These are phyloP conservation scores for Anaeromyces robustus DNA, from an alignment of 192 early-diverging fungal genomes.

Conservation along the genomic window DNA sequence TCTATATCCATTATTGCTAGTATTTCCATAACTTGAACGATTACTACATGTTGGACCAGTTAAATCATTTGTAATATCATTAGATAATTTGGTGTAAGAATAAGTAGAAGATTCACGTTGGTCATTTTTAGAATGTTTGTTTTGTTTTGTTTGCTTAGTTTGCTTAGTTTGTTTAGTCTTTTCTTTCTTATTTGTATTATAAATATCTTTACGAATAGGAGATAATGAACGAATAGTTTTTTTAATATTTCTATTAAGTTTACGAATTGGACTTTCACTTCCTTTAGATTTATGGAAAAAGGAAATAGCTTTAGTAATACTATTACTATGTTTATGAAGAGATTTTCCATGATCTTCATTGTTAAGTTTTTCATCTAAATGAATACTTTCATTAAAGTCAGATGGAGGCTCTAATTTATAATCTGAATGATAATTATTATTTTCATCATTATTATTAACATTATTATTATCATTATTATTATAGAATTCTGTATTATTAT, in stretches of 20 bases:
- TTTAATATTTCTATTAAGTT: background rate
- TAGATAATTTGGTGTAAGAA: background rate
- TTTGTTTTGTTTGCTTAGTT: background rate
- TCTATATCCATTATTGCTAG: background rate
- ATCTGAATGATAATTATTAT: background rate
- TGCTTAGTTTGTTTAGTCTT: background rate
- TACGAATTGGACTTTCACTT: background rate
- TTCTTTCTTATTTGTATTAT: background rate
- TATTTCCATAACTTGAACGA: background rate
- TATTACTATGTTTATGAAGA: background rate
- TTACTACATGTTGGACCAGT: background rate
- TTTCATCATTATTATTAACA: background rate
- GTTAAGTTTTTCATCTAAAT: background rate
- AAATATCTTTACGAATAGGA: background rate
- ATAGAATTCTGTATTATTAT: too few species aligned
- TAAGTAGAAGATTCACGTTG: background rate
- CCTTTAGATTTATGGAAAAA: background rate
- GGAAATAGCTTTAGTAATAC: background rate
- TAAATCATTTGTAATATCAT: background rate
- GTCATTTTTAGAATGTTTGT: background rate
- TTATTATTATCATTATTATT: too few species aligned
- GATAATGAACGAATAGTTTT: background rate
- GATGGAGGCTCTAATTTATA: background rate
- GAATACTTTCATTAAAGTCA: background rate
- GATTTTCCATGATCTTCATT: background rate